Percentiles rank a stretch among this genome's conserved stretches.
phyloP scores from a whole-genome alignment of 1,284 basidiomycete genomes.

The Ganoderma multipileum region DNA sequence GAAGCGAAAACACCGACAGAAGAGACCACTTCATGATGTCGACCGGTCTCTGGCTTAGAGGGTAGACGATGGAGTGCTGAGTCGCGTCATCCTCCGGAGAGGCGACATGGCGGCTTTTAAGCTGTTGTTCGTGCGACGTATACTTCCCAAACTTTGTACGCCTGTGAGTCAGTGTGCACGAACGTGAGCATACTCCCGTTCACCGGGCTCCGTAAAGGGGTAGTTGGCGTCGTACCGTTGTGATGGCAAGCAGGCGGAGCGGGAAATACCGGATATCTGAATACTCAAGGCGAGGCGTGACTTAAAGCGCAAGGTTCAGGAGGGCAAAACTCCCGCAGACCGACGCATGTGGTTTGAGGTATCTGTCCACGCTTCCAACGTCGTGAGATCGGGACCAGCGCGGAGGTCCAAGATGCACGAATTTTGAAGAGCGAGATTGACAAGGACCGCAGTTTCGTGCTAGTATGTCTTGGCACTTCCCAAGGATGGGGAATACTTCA shows the following conservation, averaged over 20 bases:
- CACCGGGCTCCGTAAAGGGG: background rate
- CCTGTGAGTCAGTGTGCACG: background rate
- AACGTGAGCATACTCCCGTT: background rate
- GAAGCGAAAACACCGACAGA: background rate
- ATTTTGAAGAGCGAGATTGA: background rate
- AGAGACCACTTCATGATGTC: conserved; percentile 1
- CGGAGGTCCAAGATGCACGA: background rate
- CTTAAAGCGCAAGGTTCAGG: background rate
- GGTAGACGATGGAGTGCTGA: background rate
- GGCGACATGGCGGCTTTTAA: background rate
- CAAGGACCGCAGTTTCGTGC: background rate
- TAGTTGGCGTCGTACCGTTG: background rate
- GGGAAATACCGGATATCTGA: background rate
- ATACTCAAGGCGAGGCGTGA: background rate
- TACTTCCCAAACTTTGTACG: background rate
- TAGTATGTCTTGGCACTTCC: background rate
- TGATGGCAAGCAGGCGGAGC: background rate
- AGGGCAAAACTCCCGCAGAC: background rate
- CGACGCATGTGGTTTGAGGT: background rate
- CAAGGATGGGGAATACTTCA: background rate
- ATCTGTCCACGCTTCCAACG: background rate
- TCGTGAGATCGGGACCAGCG: background rate
- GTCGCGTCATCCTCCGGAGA: background rate
- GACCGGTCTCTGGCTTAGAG: background rate
- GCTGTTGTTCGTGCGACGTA: background rate